Evolutionary conservation across 1,139 yeast species (phyloP).

Genomic region (Candida albicans): DNA sequence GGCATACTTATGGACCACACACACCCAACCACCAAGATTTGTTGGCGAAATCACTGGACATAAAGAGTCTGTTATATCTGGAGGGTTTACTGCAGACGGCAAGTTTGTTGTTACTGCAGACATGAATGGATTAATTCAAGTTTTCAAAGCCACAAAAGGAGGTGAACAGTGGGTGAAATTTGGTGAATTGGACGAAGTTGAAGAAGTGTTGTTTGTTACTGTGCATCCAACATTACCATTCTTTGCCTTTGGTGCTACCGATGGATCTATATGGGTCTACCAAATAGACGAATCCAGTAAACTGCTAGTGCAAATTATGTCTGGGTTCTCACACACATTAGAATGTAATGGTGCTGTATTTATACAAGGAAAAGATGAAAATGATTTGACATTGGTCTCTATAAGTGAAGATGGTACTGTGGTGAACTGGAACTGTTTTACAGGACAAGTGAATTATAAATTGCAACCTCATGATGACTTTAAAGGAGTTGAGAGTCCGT

Average conservation of each 20-base stretch:
- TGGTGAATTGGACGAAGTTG: slow-evolving; percentile 80
- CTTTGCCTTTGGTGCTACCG: slow-evolving; percentile 92
- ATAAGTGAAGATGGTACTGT: slow-evolving; percentile 87
- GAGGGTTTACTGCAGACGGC: slow-evolving; percentile 84
- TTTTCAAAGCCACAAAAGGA: slow-evolving; percentile 67
- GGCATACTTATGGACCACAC: slow-evolving; percentile 91
- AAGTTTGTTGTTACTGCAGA: slow-evolving; percentile 82
- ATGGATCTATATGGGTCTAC: slow-evolving; percentile 95
- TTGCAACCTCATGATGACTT: slow-evolving; percentile 61
- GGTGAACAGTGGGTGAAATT: slow-evolving; percentile 81
- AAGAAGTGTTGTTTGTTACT: slow-evolving; percentile 71
- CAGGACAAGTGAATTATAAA: slow-evolving; percentile 66
- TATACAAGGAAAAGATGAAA: slow-evolving; percentile 60
- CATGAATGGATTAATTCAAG: slow-evolving; percentile 84
- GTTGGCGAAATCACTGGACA: slow-evolving; percentile 77
- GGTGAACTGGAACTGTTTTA: slow-evolving; percentile 87
- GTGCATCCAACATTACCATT: slow-evolving; percentile 73
- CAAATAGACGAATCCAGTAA: slow-evolving; percentile 59
- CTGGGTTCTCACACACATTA: slow-evolving; percentile 76
- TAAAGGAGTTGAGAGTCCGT: slow-evolving; percentile 76
- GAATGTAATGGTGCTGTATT: slow-evolving; percentile 82
- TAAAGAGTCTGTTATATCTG: slow-evolving; percentile 83
- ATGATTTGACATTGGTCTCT: slow-evolving; percentile 66
- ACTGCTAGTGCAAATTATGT: slow-evolving; percentile 67
- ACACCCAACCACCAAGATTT: slow-evolving; percentile 75